Percentiles rank a stretch among this genome's conserved stretches.
These are phyloP conservation scores for Aspergillus conjunctus DNA, from an alignment of 495 filamentous ascomycete species.

Conservation along the genomic window DNA sequence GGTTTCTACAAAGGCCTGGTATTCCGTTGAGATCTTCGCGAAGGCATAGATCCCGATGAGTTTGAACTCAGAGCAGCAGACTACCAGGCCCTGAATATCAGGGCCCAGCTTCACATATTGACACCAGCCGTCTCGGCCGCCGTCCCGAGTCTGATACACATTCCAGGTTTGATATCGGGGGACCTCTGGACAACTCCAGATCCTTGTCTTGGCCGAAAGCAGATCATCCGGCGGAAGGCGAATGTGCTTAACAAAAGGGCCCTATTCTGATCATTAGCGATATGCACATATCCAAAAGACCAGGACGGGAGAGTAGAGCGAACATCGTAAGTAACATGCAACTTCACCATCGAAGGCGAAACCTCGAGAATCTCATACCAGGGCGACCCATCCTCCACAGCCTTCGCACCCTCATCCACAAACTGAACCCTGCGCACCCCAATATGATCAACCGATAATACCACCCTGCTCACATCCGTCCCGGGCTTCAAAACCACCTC, in stretches of 20 bases:
- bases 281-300: neutral
- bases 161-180: conserved; percentile 21
- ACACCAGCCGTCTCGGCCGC: neutral
- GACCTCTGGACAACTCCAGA: conserved; percentile 16
- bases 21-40: conserved; percentile 9
- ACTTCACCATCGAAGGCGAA: neutral
- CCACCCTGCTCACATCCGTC: neutral
- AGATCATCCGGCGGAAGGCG: neutral
- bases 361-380: conserved; percentile 18
- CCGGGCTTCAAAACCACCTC: neutral
- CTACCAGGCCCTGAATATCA: conserved; percentile 16
- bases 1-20: conserved; percentile 6
- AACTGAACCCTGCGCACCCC: conserved; percentile 4
- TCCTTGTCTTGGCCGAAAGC: neutral
- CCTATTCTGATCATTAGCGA: conserved; percentile 13
- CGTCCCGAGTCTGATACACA: neutral
- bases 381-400: conserved; percentile 13
- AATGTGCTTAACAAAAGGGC: conserved; percentile 17
- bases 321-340: conserved; percentile 14
- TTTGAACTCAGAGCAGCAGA: conserved; percentile 11
- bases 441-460: conserved; percentile 1
- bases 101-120: conserved; percentile 17
- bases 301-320: neutral
- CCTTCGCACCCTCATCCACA: neutral
- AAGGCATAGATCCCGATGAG: conserved; percentile 17